These are phyloP conservation scores for Phyllosticta ampelicida DNA, from an alignment of 2,329 filamentous ascomycete species.

Conservation along the genomic window DNA sequence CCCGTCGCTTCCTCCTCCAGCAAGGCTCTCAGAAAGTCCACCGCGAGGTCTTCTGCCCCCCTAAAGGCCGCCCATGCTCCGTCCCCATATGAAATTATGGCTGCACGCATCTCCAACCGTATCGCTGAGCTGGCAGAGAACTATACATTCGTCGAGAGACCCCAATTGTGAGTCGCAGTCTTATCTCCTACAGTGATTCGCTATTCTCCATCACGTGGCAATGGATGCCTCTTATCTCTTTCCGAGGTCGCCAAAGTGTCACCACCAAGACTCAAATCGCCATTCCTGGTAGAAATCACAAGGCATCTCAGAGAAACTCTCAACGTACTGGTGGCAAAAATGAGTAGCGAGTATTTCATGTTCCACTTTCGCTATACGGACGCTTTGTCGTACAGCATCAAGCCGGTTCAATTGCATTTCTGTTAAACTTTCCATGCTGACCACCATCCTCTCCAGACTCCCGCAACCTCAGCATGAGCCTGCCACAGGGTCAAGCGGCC, in stretches of 20 bases:
- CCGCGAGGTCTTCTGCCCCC: conserved; percentile 7
- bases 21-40: conserved; percentile 16
- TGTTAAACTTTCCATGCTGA: neutral
- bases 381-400: neutral
- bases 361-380: neutral
- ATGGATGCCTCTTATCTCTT: neutral
- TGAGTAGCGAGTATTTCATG: neutral
- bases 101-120: conserved; percentile 38
- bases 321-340: neutral
- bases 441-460: neutral
- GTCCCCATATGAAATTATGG: conserved; percentile 42
- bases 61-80: conserved; percentile 11
- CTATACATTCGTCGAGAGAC: conserved; percentile 40
- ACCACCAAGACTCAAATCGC: neutral
- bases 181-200: too few species aligned
- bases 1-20: conserved; percentile 21
- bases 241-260: neutral
- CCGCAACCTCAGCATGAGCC: conserved; percentile 16
- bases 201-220: neutral
- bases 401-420: neutral
- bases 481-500: conserved; percentile 19
- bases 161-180: neutral
- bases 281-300: neutral
- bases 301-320: conserved; percentile 11
- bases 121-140: conserved; percentile 44